Conservation (phyloP, 352 stramenopile species). For the Phytophthora megakarya region DNA sequence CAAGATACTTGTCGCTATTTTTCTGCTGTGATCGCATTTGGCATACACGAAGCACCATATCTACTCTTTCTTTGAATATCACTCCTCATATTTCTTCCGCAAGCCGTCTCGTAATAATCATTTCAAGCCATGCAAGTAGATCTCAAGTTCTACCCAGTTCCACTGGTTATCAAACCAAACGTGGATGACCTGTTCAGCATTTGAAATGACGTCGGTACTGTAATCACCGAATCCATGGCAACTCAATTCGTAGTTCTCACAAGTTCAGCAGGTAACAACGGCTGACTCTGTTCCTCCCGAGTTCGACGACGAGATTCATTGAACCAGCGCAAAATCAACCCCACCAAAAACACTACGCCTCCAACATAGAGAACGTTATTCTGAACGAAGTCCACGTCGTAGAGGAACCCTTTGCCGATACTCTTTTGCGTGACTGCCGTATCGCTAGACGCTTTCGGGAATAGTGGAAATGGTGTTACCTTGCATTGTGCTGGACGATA, state of each 20-base stretch:
- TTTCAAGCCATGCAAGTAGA: too few species aligned
- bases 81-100: too few species aligned
- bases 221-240: too few species aligned
- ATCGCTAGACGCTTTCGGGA: too few species aligned
- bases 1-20: not conserved
- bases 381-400: constrained; percentile 11
- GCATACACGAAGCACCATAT: too few species aligned
- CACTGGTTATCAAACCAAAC: too few species aligned
- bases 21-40: too few species aligned
- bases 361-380: constrained; percentile 17
- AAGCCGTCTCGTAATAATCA: too few species aligned
- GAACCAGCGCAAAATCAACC: constrained; percentile 25
- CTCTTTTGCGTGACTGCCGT: not conserved
- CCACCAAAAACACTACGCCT: constrained; percentile 24
- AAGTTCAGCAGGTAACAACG: constrained; percentile 17
- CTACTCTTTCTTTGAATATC: too few species aligned
- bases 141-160: too few species aligned
- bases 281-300: constrained; percentile 23
- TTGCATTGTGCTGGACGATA: constrained; percentile 23
- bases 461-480: not conserved
- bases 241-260: constrained; percentile 11
- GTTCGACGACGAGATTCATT: constrained; percentile 32
- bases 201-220: too few species aligned
- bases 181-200: too few species aligned
- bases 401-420: not conserved